Base-by-base conservation (phyloP, 139 green algal species). In the Chlamydomonas eustigma region DNA sequence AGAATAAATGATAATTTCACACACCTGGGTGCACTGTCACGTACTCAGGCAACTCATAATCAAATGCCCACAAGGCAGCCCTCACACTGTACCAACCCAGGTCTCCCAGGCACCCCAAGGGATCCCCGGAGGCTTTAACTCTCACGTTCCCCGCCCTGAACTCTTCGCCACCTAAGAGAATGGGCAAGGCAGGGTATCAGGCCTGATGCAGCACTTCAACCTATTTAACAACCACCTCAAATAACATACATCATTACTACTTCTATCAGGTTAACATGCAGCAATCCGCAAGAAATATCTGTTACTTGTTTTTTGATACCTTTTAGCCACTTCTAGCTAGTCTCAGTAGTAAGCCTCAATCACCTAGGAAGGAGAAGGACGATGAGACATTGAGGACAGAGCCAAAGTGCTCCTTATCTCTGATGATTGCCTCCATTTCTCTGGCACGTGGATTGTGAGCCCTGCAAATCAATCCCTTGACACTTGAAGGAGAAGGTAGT, bases 61-160 rank as follows among this genome's bases (percentile, higher is more conserved):
- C 37, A 34, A 44, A 79, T 24, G 74, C 74, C 63, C 63, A 79
- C 8, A 79, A 38, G 2, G 74, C 64, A 4, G 74, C 74, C 18
- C 74, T 30, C 22, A 74, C 33, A 39, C 74, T 74, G 74, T 79
- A 79, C 74, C 74, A 79, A 38, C 74, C 74, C n/a, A 74, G 74
- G 63, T 79, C 74, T 8, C 74, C 74, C 31, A 73, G 34, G 63
- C 37, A 73, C 12, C 74, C 74, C 36, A 79, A 64, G 1, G 34
- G 34, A 24, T 79, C 74, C 6, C 36, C 31, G 22, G 51, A 39
- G 24, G 63, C 22, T 8, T 50, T 44, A 3, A 36, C 32, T 1
- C 74, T 34, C 51, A 79, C 52, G 64, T 79, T 73, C 32, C 32
- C 25, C 3, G 34, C n/a, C 28, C 44, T 36, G 74, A 79, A 79